Evolutionary conservation across 2,329 filamentous ascomycete species (phyloP).

Genomic region (Helotiales sp.): DNA sequence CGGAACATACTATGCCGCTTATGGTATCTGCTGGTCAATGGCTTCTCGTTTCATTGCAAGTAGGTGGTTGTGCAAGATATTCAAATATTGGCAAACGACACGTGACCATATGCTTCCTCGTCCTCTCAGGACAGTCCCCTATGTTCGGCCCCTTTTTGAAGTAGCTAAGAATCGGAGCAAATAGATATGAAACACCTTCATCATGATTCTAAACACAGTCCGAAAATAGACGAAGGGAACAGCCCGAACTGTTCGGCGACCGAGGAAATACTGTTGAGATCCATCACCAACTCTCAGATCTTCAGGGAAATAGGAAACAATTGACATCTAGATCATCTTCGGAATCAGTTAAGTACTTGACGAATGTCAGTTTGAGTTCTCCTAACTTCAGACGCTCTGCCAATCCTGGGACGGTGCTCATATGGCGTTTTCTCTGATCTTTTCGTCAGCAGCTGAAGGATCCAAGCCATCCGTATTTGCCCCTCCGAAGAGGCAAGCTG

Average conservation of each 20-base stretch:
- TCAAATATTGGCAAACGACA: neutral
- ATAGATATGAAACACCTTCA: neutral
- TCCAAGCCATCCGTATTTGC: neutral
- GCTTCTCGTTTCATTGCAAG: too few relatives aligned
- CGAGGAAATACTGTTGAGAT: neutral
- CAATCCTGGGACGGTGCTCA: neutral
- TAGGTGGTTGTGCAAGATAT: too few relatives aligned
- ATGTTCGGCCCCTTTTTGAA: neutral
- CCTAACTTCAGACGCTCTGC: neutral
- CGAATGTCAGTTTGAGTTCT: neutral
- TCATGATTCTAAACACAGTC: neutral
- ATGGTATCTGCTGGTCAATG: neutral
- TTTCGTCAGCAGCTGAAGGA: neutral
- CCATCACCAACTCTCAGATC: neutral
- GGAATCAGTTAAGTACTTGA: neutral
- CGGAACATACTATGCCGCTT: neutral
- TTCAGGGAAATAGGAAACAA: neutral
- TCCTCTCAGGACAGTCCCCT: neutral
- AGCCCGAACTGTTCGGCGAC: neutral
- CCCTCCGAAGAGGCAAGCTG: neutral
- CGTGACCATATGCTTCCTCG: neutral
- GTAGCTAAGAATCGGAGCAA: neutral
- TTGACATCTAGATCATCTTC: neutral
- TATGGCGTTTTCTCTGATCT: neutral
- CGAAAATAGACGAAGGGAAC: neutral